Evolutionary conservation across 2,329 filamentous ascomycete species (phyloP).

Genomic region (Stromatinia cepivora): DNA sequence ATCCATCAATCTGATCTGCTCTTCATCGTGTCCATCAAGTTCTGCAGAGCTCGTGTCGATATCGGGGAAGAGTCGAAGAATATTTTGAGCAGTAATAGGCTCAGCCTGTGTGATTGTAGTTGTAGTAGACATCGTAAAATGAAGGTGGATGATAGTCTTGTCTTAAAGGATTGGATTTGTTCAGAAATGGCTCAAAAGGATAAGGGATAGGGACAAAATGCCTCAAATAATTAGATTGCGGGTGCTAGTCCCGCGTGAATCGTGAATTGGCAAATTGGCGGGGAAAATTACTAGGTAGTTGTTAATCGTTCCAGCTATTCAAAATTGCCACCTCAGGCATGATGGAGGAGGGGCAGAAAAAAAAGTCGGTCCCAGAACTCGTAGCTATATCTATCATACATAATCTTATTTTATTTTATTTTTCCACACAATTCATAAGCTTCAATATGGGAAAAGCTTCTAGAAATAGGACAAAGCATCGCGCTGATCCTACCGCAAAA

Average conservation of each 20-base stretch:
- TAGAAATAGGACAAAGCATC: conserved; percentile 52
- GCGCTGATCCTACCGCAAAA: conserved; percentile 58
- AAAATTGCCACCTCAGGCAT: background rate
- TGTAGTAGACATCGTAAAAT: conserved; percentile 37
- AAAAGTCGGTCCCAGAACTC: background rate
- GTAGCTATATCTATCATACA: too few relatives aligned
- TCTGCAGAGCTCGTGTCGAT: conserved; percentile 69
- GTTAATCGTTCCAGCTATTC: background rate
- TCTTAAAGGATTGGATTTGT: background rate
- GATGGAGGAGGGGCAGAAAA: conserved; percentile 15
- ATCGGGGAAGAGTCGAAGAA: conserved; percentile 86
- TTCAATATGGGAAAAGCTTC: conserved; percentile 59
- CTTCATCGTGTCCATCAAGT: conserved; percentile 89
- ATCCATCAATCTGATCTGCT: conserved; percentile 98
- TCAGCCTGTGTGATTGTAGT: conserved; percentile 52
- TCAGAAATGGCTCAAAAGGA: background rate
- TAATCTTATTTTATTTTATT: background rate
- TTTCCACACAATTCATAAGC: background rate
- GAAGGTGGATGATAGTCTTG: background rate
- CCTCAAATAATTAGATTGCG: conserved; percentile 1
- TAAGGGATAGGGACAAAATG: conserved; percentile 1
- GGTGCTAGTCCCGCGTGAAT: background rate
- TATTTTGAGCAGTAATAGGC: conserved; percentile 79
- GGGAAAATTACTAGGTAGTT: background rate
- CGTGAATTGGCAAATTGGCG: background rate